phyloP scores from a whole-genome alignment of 2,329 filamentous ascomycete genomes.

The Aureobasidium sp. region DNA sequence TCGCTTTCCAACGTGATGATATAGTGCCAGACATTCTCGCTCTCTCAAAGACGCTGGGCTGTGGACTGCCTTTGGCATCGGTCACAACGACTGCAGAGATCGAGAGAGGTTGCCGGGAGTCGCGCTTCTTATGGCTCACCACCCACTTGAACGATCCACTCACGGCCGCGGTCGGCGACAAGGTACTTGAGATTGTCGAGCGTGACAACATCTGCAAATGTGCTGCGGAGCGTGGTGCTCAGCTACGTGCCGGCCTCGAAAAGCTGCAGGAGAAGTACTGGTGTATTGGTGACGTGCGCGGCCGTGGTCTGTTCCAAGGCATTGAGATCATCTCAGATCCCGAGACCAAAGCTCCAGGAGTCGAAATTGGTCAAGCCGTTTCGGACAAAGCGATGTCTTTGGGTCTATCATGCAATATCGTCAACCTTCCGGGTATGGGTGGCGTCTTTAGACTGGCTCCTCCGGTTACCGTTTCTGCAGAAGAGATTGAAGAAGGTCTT shows the following conservation, averaged over 20 bases:
- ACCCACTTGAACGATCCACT: slow-evolving; percentile 30
- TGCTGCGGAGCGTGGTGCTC: slow-evolving; percentile 20
- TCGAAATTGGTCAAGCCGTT: slow-evolving; percentile 24
- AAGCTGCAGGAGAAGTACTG: slow-evolving; percentile 23
- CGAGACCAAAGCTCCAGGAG: slow-evolving; percentile 22
- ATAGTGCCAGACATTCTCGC: slow-evolving; percentile 46
- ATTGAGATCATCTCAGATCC: slow-evolving; percentile 27
- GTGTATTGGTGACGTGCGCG: slow-evolving; percentile 29
- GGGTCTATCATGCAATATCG: slow-evolving; percentile 26
- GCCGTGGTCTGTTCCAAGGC: slow-evolving; percentile 27
- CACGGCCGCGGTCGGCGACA: slow-evolving; percentile 26
- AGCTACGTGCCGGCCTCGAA: slow-evolving; percentile 23
- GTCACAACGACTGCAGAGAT: slow-evolving; percentile 25
- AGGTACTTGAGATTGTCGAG: slow-evolving; percentile 28
- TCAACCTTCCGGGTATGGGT: slow-evolving; percentile 25
- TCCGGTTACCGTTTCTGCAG: slow-evolving; percentile 25
- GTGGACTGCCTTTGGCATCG: slow-evolving; percentile 26
- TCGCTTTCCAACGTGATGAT: slow-evolving; percentile 43
- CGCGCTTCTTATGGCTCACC: slow-evolving; percentile 26
- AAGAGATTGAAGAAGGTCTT: slow-evolving; percentile 42
- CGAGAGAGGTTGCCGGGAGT: slow-evolving; percentile 21
- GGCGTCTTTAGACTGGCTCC: slow-evolving; percentile 28
- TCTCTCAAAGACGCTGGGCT: slow-evolving; percentile 27
- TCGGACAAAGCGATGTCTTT: slow-evolving; percentile 22
- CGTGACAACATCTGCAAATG: slow-evolving; percentile 24